A percentile compares a stretch with the other conserved stretches of the same genome.
Evolutionary conservation across 306 rosid species (phyloP).

Genomic region (Pterocarpus santalinus): DNA sequence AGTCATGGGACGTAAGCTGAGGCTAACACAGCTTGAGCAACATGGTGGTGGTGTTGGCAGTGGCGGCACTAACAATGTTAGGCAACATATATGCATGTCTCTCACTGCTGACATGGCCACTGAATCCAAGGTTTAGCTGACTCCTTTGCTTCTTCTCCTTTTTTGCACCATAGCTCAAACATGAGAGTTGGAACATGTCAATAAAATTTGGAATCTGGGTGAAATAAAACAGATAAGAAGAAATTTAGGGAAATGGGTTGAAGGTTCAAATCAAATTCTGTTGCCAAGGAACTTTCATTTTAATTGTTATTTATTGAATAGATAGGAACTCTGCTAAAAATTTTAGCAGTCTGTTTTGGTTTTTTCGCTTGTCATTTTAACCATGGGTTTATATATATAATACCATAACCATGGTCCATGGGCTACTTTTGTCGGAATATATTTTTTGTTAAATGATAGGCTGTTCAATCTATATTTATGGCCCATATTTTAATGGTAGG

Average conservation of each 20-base stretch:
- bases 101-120: slow-evolving; percentile 47
- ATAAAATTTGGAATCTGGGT: background rate
- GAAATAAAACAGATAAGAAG: background rate
- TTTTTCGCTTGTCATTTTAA: background rate
- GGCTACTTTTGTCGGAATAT: background rate
- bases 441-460: too few relatives aligned
- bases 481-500: background rate
- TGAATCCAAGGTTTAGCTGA: slow-evolving; percentile 53
- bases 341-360: too few relatives aligned
- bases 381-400: background rate
- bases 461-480: background rate
- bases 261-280: background rate
- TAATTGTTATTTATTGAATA: background rate
- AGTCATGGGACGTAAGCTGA: slow-evolving; percentile 51
- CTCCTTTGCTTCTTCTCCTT: background rate
- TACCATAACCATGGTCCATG: background rate
- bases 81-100: slow-evolving; percentile 45
- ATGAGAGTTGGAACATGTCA: background rate
- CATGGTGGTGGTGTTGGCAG: background rate
- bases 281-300: slow-evolving; percentile 19
- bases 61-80: slow-evolving; percentile 35
- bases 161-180: background rate
- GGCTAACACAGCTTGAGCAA: background rate
- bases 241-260: background rate
- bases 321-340: background rate